A percentile compares a stretch with the other conserved stretches of the same genome.
Evolutionary conservation across 2,329 filamentous ascomycete genomes (phyloP).

Genomic region (Ceratocystis variospora): DNA sequence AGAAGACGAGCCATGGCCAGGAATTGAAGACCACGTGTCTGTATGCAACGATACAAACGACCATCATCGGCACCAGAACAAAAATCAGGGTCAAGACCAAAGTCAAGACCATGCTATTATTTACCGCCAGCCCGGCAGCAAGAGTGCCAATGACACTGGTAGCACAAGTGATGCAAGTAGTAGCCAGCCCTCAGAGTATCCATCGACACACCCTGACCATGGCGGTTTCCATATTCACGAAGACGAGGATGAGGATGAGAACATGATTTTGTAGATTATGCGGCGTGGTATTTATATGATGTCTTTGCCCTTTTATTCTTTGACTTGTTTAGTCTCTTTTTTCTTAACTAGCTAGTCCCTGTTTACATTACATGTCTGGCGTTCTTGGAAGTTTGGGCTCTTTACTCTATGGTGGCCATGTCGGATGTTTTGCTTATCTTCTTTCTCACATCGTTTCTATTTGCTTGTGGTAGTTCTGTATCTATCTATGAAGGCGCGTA

Average conservation of each 20-base stretch:
- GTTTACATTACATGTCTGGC: background rate
- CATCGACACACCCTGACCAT: slow-evolving; percentile 35
- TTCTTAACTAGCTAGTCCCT: background rate
- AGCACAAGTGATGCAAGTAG: slow-evolving; percentile 24
- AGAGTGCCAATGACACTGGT: slow-evolving; percentile 25
- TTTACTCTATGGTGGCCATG: background rate
- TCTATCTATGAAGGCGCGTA: background rate
- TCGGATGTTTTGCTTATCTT: background rate
- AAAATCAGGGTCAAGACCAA: no score
- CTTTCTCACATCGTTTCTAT: background rate
- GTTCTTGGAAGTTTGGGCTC: background rate
- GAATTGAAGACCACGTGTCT: slow-evolving; percentile 39
- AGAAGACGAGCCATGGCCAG: slow-evolving; percentile 44
- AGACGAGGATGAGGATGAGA: slow-evolving; percentile 24
- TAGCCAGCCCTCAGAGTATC: slow-evolving; percentile 43
- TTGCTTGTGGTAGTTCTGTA: background rate
- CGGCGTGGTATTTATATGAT: background rate
- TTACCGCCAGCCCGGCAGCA: no score
- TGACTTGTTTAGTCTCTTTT: background rate
- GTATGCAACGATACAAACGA: slow-evolving; percentile 42
- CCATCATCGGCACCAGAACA: no score
- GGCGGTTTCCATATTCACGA: slow-evolving; percentile 31
- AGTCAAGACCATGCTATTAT: no score
- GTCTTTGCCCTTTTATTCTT: background rate
- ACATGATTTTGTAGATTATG: slow-evolving; percentile 16